These are phyloP conservation scores for Boletus rex-veris DNA, from an alignment of 768 basidiomycete genomes.

Conservation along the genomic window DNA sequence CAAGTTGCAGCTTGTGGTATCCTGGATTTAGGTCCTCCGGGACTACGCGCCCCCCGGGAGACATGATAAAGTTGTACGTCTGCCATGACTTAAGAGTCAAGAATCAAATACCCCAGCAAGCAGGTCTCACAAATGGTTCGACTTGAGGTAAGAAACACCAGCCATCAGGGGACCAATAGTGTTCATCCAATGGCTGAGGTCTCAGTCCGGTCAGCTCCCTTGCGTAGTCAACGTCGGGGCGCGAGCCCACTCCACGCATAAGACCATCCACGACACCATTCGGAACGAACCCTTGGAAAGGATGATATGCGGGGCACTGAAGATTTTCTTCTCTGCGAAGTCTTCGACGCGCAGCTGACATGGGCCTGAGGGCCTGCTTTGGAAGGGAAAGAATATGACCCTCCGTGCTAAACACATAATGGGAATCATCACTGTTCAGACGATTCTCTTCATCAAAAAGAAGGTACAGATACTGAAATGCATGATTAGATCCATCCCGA, in stretches of 20 bases:
- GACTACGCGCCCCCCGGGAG: constrained; percentile 48
- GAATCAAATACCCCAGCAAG: not conserved
- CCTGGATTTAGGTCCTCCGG: constrained; percentile 71
- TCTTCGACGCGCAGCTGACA: constrained; percentile 56
- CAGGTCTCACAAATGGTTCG: constrained; percentile 59
- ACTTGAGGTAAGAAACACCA: constrained; percentile 72
- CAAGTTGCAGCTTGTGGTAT: constrained; percentile 56
- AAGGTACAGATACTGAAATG: constrained; percentile 79
- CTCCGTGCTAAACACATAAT: constrained; percentile 93
- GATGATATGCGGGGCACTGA: constrained; percentile 71
- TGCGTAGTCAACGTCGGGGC: constrained; percentile 79
- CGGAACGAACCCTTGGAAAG: constrained; percentile 36
- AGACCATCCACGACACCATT: constrained; percentile 44
- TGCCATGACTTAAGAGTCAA: constrained; percentile 27
- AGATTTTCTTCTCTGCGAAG: constrained; percentile 61
- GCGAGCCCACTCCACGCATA: constrained; percentile 62
- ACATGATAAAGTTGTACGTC: constrained; percentile 82
- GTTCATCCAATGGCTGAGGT: constrained; percentile 48
- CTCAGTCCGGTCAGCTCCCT: constrained; percentile 59
- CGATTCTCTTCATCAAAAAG: constrained; percentile 85
- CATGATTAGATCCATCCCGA: not conserved
- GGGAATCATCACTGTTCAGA: constrained; percentile 71
- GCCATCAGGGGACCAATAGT: constrained; percentile 63
- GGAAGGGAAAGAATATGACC: constrained; percentile 82
- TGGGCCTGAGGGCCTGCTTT: constrained; percentile 47